Base-by-base conservation (phyloP, 331 rosid genomes). In the Cydonia oblonga region DNA sequence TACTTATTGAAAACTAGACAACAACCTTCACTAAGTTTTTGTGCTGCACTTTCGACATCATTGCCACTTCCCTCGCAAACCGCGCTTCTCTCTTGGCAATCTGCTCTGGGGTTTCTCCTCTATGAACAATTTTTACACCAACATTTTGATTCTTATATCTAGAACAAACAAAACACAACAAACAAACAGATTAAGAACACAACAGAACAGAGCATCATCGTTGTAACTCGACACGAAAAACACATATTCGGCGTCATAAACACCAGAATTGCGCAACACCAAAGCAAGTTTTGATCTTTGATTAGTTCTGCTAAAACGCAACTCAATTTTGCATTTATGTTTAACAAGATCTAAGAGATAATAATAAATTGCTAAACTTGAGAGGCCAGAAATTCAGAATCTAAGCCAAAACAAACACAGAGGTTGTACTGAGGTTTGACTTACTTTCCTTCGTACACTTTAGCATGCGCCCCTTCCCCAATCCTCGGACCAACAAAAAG, bases 401-500 rank as follows among this genome's bases (percentile, higher is more conserved):
- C 32, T 42, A 73, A 30, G 38, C 9, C 52, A 26, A 23, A 38
- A 54, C 26, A 54, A 3, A 46, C n/a, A 46, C 19, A 18, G 23
- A 16, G 16, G 35, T 32, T 51, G 29, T 68, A 79, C 7, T 5
- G 20, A 62, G 73, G 80, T 85, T 38, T 88, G 89, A 91, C 98
- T 87, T 87, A 93, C 98, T 93, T 89, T 87, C 98, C 98, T 75
- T 93, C 91, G 72, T 87, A 93, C 70, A 87, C 96, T 80, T 89
- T 93, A 73, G 97, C 97, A 82, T 87, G 98, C 3, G 92, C 98
- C 72, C 93, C 97, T 75, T 90, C 96, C 69, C 98, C 97, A 81
- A 93, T 88, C 81, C 85, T 89, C 8, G 97, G 98, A 2, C 98
- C 98, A 83, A 93, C 90, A 77, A 93, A 90, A 52, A 93, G 84